These are phyloP conservation scores for Penicillium cataractarum DNA, from an alignment of 495 filamentous ascomycete species.

Conservation along the genomic window DNA sequence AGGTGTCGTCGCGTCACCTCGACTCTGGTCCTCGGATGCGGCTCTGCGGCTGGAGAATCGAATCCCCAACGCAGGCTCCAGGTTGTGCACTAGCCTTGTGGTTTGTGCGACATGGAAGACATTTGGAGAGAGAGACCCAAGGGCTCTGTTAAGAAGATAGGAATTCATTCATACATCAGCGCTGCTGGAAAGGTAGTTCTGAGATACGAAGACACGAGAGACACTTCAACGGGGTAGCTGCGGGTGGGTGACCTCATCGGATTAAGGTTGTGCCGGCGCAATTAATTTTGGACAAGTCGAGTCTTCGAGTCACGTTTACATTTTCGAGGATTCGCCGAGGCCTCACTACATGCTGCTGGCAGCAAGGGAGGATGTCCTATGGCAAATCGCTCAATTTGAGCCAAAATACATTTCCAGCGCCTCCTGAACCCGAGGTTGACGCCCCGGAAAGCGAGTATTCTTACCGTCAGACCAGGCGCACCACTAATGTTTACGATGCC, in stretches of 20 bases:
- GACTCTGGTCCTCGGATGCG: conserved; percentile 17
- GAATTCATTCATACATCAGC: conserved; percentile 74
- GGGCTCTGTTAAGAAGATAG: conserved; percentile 70
- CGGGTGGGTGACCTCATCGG: conserved; percentile 30
- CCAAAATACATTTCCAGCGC: conserved; percentile 27
- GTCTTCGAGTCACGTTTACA: not conserved
- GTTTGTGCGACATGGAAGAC: conserved; percentile 66
- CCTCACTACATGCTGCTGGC: conserved; percentile 10
- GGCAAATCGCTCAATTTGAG: conserved; percentile 25
- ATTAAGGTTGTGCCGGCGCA: conserved; percentile 33
- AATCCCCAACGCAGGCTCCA: conserved; percentile 65
- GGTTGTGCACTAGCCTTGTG: conserved; percentile 58
- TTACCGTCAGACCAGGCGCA: conserved; percentile 24
- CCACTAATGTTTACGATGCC: conserved; percentile 74
- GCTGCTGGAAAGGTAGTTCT: not conserved
- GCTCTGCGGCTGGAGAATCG: conserved; percentile 66
- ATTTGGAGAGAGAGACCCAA: conserved; percentile 63
- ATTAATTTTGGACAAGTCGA: conserved; percentile 7
- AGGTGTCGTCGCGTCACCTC: conserved; percentile 15
- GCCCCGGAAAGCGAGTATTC: conserved; percentile 10
- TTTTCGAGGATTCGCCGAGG: not conserved
- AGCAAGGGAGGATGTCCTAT: conserved; percentile 25
- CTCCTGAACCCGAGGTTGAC: not conserved
- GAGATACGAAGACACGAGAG: not conserved
- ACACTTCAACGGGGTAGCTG: conserved; percentile 3